Evolutionary conservation across 176 grass and related monocot genomes (phyloP), one percentile per base, ranked within the genome.

Genomic region (Pontederia paniculata): DNA sequence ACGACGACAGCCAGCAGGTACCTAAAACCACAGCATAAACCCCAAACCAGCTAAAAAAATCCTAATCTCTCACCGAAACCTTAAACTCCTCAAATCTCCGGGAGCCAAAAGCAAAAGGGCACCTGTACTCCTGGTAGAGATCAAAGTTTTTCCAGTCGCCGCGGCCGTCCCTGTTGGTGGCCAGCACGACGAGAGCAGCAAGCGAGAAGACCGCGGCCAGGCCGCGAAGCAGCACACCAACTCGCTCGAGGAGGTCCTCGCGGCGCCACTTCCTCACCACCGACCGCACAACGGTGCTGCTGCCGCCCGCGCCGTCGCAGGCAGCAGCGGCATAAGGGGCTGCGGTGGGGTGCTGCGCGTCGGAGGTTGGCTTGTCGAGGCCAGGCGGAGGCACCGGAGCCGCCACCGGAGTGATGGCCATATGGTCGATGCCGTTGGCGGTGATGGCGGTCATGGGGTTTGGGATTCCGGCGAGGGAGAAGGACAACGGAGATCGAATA

Each of bases 111-210:
- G 17, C 47, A 16, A 58, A 14, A 31, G 20, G 21, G 45, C 60
- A 76, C 82, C 74, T 77, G 74, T 86, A 81, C 74, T 86, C 83
- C 78, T 81, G 60, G 74, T 86, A 86, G 70, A 12, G 74, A 45
- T 78, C 70, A 66, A 81, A 86, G 74, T 78, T 65, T 74, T 0
- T 81, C 83, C 83, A 86, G 73, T 86, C 83, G 55, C 83, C 83
- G 66, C 77, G 77, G 55, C 83, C 83, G 66, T 81, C 73, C 50
- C 71, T 71, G 83, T 86, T 86, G 78, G 66, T 58, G 66, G n/a
- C 83, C 70, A 77, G 77, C 60, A 86, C 46, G 49, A 86, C 60
- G 70, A 77, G 56, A 50, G 83, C 55, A 41, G 81, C 50, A 17
- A 86, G 83, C 54, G 83, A 74, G 60, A 86, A 17, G 21, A 52